Evolutionary conservation across 2,329 filamentous ascomycete genomes (phyloP).

Genomic region (Stromatinia cepivora): DNA sequence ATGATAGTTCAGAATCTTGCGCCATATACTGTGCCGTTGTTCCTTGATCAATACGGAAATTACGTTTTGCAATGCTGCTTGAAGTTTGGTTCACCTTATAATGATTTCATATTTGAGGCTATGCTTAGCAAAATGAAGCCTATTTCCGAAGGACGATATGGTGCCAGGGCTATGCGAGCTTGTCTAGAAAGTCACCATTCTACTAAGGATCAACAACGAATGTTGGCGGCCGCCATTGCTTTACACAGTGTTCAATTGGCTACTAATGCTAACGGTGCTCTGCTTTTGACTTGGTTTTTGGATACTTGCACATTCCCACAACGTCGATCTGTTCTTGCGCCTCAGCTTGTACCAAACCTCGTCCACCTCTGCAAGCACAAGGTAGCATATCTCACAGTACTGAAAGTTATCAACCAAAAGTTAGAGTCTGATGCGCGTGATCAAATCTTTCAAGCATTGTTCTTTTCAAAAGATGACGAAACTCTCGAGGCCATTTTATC

Average conservation of each 20-base stretch:
- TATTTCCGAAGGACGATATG: slow-evolving; percentile 87
- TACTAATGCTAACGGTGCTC: slow-evolving; percentile 91
- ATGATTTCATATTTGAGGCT: slow-evolving; percentile 96
- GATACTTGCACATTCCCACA: slow-evolving; percentile 96
- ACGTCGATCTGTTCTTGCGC: slow-evolving; percentile 86
- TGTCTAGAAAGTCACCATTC: slow-evolving; percentile 95
- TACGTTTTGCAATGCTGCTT: slow-evolving; percentile 97
- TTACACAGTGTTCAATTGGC: slow-evolving; percentile 94
- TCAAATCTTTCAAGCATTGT: slow-evolving; percentile 83
- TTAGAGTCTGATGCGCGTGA: slow-evolving; percentile 91
- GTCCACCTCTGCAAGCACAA: slow-evolving; percentile 98
- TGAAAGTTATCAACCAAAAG: slow-evolving; percentile 98
- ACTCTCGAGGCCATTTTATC: slow-evolving; percentile 85
- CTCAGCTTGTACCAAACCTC: slow-evolving; percentile 86
- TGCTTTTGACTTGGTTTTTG: slow-evolving; percentile 95
- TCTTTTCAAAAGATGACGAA: slow-evolving; percentile 86
- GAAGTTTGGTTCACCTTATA: slow-evolving; percentile 84
- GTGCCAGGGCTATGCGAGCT: slow-evolving; percentile 92
- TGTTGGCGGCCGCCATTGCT: slow-evolving; percentile 93
- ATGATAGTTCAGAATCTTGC: slow-evolving; percentile 82
- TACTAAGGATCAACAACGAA: slow-evolving; percentile 90
- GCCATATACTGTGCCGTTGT: slow-evolving; percentile 84
- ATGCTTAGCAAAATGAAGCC: slow-evolving; percentile 97
- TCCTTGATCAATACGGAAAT: slow-evolving; percentile 97
- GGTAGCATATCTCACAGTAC: slow-evolving; percentile 92